Evolutionary conservation across 2,329 filamentous ascomycete species (phyloP), one percentile per base, ranked within the genome.

Genomic region (Tolypocladium guangdongense): DNA sequence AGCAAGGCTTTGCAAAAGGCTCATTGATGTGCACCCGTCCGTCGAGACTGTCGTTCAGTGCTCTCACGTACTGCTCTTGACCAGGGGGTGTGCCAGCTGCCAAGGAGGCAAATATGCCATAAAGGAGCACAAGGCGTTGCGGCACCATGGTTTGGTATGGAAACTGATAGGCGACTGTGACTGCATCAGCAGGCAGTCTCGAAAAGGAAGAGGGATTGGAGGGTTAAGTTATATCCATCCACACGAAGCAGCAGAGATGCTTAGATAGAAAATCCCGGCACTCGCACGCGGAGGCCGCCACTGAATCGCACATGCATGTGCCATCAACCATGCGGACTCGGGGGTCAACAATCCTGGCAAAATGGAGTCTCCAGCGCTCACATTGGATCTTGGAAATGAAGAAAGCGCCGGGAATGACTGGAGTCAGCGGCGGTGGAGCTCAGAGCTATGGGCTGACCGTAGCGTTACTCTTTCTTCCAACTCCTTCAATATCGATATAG

Each of bases 1-100:
- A 58, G 52, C 57, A 58, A 7, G 57, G 54, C 35, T 51, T 49
- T 1, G 58, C 55, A 24, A 59, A 56, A 14, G 57, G 57, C 50
- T 56, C 54, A 4, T 52, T 49, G 22, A 22, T 20, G n/a, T 33
- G 35, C 6, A 59, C 39, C 2, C 47, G 52, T 4, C 57, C 57
- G 3, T 38, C 18, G 5, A 57, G 36, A 5, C 50, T 59, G n/a
- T 45, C 38, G 39, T 59, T 56, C 37, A 59, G 50, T 30, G 35
- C 35, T 11, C 16, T 18, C 35, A 37, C 18, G 35, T 37, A 37
- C 35, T 37, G 35, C 35, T 37, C 35, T 18, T 37, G 35, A 37
- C 16, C 18, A 37, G 35, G 32, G 32, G 35, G 16, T 37, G 35
- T 37, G 18, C 35, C 16, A n/a, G 35, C 35, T 18, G 35, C 35